Evolutionary conservation across 495 filamentous ascomycete genomes (phyloP).

Genomic region (Trichoderma parareesei): DNA sequence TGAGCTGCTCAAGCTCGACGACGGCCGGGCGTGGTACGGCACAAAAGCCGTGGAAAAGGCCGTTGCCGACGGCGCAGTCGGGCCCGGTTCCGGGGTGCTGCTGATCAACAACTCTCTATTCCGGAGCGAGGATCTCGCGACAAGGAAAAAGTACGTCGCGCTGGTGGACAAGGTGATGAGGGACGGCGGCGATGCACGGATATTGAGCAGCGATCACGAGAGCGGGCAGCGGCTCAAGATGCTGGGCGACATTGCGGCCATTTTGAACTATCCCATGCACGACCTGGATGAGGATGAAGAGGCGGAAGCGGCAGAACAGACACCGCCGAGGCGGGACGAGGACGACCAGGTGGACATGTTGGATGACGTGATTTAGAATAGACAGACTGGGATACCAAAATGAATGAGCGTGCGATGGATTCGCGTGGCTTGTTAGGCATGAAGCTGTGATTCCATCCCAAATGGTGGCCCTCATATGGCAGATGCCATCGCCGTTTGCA

Average conservation of each 20-base stretch:
- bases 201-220: conserved; percentile 89
- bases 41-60: conserved; percentile 77
- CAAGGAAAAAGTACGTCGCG: conserved; percentile 71
- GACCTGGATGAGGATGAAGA: conserved; percentile 65
- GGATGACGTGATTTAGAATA: conserved; percentile 5
- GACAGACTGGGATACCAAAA: neutral
- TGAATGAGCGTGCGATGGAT: neutral
- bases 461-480: too few relatives aligned
- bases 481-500: too few relatives aligned
- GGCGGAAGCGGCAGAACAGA: conserved; percentile 42
- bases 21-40: conserved; percentile 88
- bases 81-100: conserved; percentile 72
- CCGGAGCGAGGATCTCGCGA: conserved; percentile 70
- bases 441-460: too few relatives aligned
- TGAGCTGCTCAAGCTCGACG: conserved; percentile 71
- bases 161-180: conserved; percentile 89
- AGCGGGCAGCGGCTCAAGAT: conserved; percentile 82
- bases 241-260: conserved; percentile 80
- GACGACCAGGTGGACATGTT: conserved; percentile 11
- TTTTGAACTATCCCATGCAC: conserved; percentile 79
- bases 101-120: conserved; percentile 83
- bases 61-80: conserved; percentile 81
- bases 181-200: conserved; percentile 77
- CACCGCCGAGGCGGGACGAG: neutral
- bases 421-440: neutral